Base-by-base conservation (phyloP, 371 early-diverging fungal species). In the Mucor plumbeus region DNA sequence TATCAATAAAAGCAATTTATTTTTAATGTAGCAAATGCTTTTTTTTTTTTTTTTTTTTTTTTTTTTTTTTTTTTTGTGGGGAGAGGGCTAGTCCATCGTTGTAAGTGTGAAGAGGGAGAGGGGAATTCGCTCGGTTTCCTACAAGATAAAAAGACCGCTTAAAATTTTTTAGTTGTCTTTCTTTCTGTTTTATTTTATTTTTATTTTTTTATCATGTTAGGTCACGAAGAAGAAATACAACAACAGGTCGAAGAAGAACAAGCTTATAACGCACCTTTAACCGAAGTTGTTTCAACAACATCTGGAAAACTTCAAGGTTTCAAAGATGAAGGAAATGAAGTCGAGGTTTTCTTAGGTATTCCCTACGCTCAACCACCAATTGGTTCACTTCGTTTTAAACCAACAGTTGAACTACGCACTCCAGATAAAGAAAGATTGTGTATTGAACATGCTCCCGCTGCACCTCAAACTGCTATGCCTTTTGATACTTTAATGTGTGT, bases 401-500 rank as follows among this genome's bases (percentile, higher is more conserved):
- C 77, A n/a, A 71, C 80, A 0, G 68, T 69, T 10, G 68, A 72
- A 0, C 7, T 73, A 0, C 10, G 66, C 17, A 68, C 60, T 31
- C 67, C 74, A 13, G 36, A 65, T 11, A 48, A 57, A 4, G 65
- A 69, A 41, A 35, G 72, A 38, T 10, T 55, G 17, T 77, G 74
- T 47, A 59, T 67, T 11, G 59, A 58, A 26, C 68, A 73, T 47
- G 60, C 67, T 10, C 65, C 65, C 10, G 74, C 77, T 43, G 77
- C 77, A 15, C 77, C 77, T 35, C 79, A 78, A 40, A 69, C 70
- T 0, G 59, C 47, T 2, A 78, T 78, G 79, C 79, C 79, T 17
- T 78, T 75, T 60, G 79, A 78, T 40, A 78, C 79, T 10, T 63
- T 78, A 11, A 78, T 78, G 79, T 73, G 72, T 26, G 73, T 73